Evolutionary conservation across 164 flowering plant genomes (phyloP).

Genomic region (Vitis labrusca): DNA sequence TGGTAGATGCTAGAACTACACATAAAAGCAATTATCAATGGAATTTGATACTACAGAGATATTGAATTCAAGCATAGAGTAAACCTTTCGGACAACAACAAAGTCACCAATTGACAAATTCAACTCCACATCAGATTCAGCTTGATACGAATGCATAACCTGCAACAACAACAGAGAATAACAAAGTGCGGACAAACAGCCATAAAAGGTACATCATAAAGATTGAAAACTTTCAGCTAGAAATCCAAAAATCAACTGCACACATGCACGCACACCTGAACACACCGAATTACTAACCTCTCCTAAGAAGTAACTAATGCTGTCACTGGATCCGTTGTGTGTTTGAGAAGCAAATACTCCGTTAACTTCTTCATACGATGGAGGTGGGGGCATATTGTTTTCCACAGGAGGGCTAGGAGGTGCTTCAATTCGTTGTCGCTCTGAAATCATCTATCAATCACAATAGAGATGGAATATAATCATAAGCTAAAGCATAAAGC

Average conservation of each 20-base stretch:
- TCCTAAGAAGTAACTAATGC: constrained; percentile 75
- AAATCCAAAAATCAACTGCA: too few relatives aligned
- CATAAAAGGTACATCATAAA: neutral
- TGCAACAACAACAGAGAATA: constrained; percentile 19
- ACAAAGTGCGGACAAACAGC: neutral
- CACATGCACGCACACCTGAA: neutral
- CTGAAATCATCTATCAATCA: constrained; percentile 65
- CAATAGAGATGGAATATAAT: constrained; percentile 1
- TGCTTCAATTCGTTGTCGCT: constrained; percentile 76
- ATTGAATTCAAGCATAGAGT: constrained; percentile 5
- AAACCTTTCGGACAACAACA: constrained; percentile 91
- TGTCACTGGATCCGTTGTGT: constrained; percentile 50
- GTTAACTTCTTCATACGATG: constrained; percentile 73
- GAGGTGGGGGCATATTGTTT: constrained; percentile 62
- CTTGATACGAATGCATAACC: constrained; percentile 77
- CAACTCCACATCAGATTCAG: constrained; percentile 83
- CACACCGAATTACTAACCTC: constrained; percentile 49
- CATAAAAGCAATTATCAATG: too few relatives aligned
- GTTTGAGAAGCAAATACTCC: constrained; percentile 53
- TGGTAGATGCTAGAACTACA: too few relatives aligned
- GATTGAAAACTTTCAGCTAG: neutral
- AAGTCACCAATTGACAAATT: constrained; percentile 78
- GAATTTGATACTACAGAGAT: neutral
- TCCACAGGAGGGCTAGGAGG: constrained; percentile 51
- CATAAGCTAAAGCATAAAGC: constrained; percentile 1